A percentile compares a stretch with the other conserved stretches of the same genome.
phyloP scores from a whole-genome alignment of 2,329 filamentous ascomycete genomes.

The Talaromyces sp. region DNA sequence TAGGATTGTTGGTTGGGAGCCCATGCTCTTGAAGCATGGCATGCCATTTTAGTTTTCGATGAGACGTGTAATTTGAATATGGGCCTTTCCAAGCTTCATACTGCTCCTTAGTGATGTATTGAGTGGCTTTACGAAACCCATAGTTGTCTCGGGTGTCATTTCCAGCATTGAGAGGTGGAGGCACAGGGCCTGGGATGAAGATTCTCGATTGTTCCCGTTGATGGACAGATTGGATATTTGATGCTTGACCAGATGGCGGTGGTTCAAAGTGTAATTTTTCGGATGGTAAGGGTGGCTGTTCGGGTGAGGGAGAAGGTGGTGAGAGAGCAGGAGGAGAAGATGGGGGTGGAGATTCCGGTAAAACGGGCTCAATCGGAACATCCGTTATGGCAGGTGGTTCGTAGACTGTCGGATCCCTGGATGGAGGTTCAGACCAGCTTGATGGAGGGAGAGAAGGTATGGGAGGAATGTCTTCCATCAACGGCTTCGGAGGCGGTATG shows the following conservation, averaged over 20 bases:
- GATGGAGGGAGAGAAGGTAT: conserved; percentile 20
- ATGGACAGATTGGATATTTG: conserved; percentile 9
- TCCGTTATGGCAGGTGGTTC: conserved; percentile 4
- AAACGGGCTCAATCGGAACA: conserved; percentile 7
- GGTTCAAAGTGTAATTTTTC: conserved; percentile 4
- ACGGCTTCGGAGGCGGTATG: conserved; percentile 25
- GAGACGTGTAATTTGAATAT: conserved; percentile 74
- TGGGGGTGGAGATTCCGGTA: conserved; percentile 9
- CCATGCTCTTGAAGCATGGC: conserved; percentile 75
- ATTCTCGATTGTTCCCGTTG: conserved; percentile 31
- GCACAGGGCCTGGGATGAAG: conserved; percentile 40
- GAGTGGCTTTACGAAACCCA: conserved; percentile 86
- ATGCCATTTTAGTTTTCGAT: conserved; percentile 80
- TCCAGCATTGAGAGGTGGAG: conserved; percentile 38
- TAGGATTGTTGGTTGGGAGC: conserved; percentile 70
- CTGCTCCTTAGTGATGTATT: conserved; percentile 73
- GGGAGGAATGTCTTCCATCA: conserved; percentile 24
- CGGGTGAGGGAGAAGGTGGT: conserved; percentile 4
- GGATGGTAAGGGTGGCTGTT: conserved; percentile 2
- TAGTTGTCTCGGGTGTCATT: conserved; percentile 71
- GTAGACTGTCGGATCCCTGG: not conserved
- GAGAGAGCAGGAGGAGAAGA: not conserved
- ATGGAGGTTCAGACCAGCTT: not conserved
- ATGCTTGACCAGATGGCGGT: conserved; percentile 5
- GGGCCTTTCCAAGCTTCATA: conserved; percentile 79